Percentiles rank a stretch among this genome's conserved stretches.
Conservation (phyloP, 129 eudicot genomes). For the Flaveria ramosissima region DNA sequence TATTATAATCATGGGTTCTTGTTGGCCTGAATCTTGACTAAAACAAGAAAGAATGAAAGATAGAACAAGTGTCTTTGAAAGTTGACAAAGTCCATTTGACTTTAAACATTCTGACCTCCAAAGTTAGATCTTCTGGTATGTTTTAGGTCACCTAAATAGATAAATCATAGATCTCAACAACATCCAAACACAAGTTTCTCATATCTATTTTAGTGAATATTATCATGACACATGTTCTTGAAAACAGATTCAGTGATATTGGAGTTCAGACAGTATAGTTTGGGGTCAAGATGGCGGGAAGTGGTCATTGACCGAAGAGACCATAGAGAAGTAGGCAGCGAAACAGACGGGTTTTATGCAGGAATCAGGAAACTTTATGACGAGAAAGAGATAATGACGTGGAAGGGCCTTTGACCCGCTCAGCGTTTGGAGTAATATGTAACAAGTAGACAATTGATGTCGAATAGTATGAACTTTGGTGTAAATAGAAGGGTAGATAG, state of each 20-base stretch:
- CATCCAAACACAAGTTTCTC: not conserved
- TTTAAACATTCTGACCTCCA: not conserved
- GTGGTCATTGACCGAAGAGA: conserved; percentile 54
- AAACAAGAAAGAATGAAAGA: not conserved
- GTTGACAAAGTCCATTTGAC: conserved; percentile 29
- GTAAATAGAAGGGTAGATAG: conserved; percentile 40
- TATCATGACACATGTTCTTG: conserved; percentile 3
- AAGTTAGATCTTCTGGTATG: conserved; percentile 22
- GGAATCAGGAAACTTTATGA: conserved; percentile 73
- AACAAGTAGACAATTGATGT: not conserved
- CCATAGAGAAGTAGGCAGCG: conserved; percentile 76
- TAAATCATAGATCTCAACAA: not conserved
- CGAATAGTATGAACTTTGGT: conserved; percentile 11
- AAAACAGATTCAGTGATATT: conserved; percentile 51
- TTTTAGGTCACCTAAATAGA: not conserved
- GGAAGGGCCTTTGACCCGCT: conserved; percentile 72
- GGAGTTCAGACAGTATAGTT: conserved; percentile 79
- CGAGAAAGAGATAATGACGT: conserved; percentile 57
- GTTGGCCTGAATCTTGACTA: conserved; percentile 32
- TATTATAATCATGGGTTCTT: conserved; percentile 16
- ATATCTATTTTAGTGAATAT: not conserved
- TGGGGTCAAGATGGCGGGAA: conserved; percentile 77
- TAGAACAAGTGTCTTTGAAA: conserved; percentile 22
- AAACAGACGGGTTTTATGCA: conserved; percentile 73
- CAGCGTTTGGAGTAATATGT: conserved; percentile 34